Evolutionary conservation across 1,139 yeast genomes (phyloP).

Genomic region (Debaryomyces udenii): DNA sequence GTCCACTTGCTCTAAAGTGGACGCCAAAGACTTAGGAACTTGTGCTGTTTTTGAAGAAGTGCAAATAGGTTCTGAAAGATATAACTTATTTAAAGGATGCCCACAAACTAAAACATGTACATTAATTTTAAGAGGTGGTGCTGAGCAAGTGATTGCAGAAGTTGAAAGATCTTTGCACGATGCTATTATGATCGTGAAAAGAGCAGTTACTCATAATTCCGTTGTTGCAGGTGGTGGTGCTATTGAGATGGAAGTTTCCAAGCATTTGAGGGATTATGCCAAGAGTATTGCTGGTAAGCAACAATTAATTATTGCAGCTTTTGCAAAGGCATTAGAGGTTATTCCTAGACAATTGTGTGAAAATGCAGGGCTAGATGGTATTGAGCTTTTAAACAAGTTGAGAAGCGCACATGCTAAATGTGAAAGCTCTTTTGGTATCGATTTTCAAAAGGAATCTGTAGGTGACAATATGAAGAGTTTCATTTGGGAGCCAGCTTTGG

Average conservation of each 20-base stretch:
- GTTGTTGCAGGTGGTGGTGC: constrained; percentile 99
- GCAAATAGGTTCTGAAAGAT: constrained; percentile 95
- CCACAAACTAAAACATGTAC: constrained; percentile 95
- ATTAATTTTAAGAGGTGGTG: constrained; percentile 91
- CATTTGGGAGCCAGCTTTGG: constrained; percentile 98
- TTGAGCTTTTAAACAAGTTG: constrained; percentile 84
- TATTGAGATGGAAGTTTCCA: constrained; percentile 94
- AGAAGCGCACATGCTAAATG: constrained; percentile 96
- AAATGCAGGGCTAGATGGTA: constrained; percentile 96
- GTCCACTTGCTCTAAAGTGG: constrained; percentile 83
- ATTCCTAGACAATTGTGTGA: constrained; percentile 98
- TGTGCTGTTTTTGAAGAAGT: constrained; percentile 87
- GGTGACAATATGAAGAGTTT: constrained; percentile 84
- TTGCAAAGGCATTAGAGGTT: constrained; percentile 91
- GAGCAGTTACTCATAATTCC: constrained; percentile 83
- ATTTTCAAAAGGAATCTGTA: constrained; percentile 80
- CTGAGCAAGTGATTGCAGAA: constrained; percentile 97
- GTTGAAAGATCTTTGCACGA: constrained; percentile 97
- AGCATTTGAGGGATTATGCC: constrained; percentile 82
- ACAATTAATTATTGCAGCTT: constrained; percentile 87
- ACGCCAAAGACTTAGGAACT: constrained; percentile 72
- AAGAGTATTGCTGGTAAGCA: constrained; percentile 93
- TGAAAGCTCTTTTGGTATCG: constrained; percentile 89
- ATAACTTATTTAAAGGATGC: constrained; percentile 89
- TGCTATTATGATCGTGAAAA: constrained; percentile 97